These are phyloP conservation scores for Blastocystis sp. DNA, from an alignment of 352 stramenopile genomes.

Conservation along the genomic window DNA sequence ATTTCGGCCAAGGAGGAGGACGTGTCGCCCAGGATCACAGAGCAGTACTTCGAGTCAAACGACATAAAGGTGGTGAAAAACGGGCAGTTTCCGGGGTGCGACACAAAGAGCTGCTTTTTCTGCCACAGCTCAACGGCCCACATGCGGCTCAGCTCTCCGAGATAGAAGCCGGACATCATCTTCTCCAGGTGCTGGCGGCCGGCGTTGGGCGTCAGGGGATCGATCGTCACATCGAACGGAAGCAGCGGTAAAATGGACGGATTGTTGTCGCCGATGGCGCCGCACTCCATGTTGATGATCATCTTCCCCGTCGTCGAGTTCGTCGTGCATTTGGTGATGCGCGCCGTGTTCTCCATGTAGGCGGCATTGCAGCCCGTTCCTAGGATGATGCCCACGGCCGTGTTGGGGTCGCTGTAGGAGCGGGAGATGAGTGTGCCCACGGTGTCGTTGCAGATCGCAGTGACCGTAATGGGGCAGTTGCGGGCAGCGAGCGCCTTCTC, in stretches of 20 bases:
- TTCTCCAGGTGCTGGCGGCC: conserved; percentile 73
- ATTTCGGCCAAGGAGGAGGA: not conserved
- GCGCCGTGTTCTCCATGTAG: conserved; percentile 72
- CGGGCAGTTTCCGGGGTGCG: not conserved
- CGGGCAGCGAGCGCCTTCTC: conserved; percentile 62
- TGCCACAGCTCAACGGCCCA: conserved; percentile 68
- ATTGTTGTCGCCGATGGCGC: conserved; percentile 70
- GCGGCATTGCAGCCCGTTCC: conserved; percentile 73
- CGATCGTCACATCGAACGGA: conserved; percentile 70
- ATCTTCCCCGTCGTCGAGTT: conserved; percentile 64
- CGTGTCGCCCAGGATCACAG: conserved; percentile 12
- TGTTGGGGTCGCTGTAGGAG: conserved; percentile 69
- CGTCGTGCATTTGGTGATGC: conserved; percentile 70
- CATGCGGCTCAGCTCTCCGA: conserved; percentile 71
- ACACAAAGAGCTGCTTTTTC: conserved; percentile 54
- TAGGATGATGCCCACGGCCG: conserved; percentile 72
- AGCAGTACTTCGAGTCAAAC: conserved; percentile 60
- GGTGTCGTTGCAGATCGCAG: conserved; percentile 73
- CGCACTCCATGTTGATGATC: conserved; percentile 74
- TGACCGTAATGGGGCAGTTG: conserved; percentile 65
- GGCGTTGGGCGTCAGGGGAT: conserved; percentile 70
- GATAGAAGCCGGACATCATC: conserved; percentile 73
- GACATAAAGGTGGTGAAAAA: conserved; percentile 41
- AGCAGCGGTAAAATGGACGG: conserved; percentile 63
- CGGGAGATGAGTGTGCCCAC: conserved; percentile 72